phyloP scores from a whole-genome alignment of 2,329 filamentous ascomycete species.

The Cladorrhinum sp. region DNA sequence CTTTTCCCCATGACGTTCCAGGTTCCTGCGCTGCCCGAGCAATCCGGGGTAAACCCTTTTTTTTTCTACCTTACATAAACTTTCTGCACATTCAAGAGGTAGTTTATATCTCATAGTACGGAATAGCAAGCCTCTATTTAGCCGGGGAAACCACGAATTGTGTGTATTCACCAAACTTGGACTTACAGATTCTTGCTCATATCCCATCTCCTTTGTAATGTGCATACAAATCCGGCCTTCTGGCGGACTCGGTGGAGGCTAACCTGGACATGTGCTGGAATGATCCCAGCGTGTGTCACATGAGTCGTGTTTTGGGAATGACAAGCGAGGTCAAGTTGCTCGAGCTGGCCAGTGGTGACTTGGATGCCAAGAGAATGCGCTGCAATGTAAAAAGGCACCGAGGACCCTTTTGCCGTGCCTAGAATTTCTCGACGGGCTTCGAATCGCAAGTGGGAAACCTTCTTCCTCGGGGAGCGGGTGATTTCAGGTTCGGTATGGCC shows the following conservation, averaged over 20 bases:
- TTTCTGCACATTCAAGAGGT: neutral
- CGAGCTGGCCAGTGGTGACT: neutral
- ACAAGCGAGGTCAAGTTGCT: conserved; percentile 3
- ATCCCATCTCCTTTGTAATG: neutral
- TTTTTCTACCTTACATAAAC: neutral
- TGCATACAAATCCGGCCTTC: neutral
- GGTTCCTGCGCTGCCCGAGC: neutral
- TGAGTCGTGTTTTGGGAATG: conserved; percentile 14
- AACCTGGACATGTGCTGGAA: conserved; percentile 10
- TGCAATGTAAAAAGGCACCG: neutral
- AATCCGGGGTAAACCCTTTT: neutral
- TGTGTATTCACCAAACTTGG: too few relatives aligned
- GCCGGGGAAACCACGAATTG: neutral
- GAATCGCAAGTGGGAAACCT: neutral
- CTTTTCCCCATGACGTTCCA: conserved; percentile 21
- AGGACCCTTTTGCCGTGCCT: neutral
- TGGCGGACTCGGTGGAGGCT: neutral
- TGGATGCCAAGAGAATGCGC: neutral
- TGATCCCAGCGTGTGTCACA: conserved; percentile 13
- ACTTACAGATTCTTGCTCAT: neutral
- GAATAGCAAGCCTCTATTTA: neutral
- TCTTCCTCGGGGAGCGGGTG: neutral
- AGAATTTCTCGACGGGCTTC: neutral
- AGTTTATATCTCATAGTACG: neutral
- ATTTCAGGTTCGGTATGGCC: neutral